Percentiles rank a stretch among this genome's conserved stretches.
Conservation (phyloP, 176 grass and related monocot genomes). For the Oryza nivara region DNA sequence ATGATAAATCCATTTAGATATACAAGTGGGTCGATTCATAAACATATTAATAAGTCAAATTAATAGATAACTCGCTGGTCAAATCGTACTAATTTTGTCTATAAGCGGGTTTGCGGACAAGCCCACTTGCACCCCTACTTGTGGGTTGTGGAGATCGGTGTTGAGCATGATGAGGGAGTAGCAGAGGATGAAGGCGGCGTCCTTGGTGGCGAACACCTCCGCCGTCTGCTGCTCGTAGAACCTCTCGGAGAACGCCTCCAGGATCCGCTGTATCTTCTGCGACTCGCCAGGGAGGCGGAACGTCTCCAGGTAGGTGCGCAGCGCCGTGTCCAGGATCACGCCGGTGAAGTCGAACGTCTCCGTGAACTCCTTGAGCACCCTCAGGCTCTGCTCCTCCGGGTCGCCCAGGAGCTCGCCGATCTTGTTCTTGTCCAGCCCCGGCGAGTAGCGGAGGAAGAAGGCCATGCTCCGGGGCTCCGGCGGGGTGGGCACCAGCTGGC, state of each 20-base stretch:
- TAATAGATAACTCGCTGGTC: too few species aligned
- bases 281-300: conserved; percentile 90
- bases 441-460: conserved; percentile 86
- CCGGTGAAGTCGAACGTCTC: conserved; percentile 78
- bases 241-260: conserved; percentile 81
- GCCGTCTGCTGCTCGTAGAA: conserved; percentile 82
- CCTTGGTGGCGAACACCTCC: conserved; percentile 74
- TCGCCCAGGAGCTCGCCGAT: conserved; percentile 91
- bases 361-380: conserved; percentile 82
- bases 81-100: too few species aligned
- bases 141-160: conserved; percentile 94
- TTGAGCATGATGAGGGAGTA: conserved; percentile 99
- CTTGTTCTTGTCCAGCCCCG: conserved; percentile 74
- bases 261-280: conserved; percentile 93
- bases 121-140: conserved; percentile 13
- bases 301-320: conserved; percentile 83
- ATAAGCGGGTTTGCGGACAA: too few species aligned
- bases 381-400: conserved; percentile 71
- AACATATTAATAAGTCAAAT: too few species aligned
- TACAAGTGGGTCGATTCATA: too few species aligned
- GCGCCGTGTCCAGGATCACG: conserved; percentile 72
- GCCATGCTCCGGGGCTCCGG: conserved; percentile 73
- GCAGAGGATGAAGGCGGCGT: conserved; percentile 82
- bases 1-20: too few species aligned
- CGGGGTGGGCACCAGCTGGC: conserved; percentile 70